These are phyloP conservation scores for Lentinula aciculospora DNA, from an alignment of 768 basidiomycete genomes.

Conservation along the genomic window DNA sequence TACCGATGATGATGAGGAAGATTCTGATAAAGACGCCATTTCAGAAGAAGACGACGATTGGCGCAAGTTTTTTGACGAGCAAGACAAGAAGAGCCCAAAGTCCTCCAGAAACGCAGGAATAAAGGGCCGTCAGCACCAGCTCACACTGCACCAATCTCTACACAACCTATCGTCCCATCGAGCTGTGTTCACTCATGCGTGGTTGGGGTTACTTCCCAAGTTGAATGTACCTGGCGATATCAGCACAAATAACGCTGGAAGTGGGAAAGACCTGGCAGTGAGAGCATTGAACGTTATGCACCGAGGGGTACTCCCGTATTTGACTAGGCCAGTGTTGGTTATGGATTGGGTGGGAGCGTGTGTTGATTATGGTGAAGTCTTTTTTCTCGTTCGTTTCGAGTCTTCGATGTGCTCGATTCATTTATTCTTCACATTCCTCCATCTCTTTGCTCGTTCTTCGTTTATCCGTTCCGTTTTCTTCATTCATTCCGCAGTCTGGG, in stretches of 20 bases:
- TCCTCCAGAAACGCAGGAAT: slow-evolving; percentile 24
- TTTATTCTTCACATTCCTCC: no score
- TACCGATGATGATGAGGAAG: slow-evolving; percentile 29
- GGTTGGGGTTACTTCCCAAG: slow-evolving; percentile 66
- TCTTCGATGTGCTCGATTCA: no score
- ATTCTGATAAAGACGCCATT: no score
- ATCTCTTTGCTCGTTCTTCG: no score
- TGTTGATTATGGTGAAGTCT: slow-evolving; percentile 62
- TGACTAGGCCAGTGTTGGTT: slow-evolving; percentile 71
- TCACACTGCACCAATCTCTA: slow-evolving; percentile 73
- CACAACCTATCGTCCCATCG: slow-evolving; percentile 74
- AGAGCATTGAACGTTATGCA: slow-evolving; percentile 77
- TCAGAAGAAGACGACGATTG: slow-evolving; percentile 71
- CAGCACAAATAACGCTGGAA: slow-evolving; percentile 23
- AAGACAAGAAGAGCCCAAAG: slow-evolving; percentile 24
- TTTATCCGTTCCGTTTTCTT: no score
- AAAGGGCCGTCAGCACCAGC: slow-evolving; percentile 47
- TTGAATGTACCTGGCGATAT: slow-evolving; percentile 22
- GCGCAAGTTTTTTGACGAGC: slow-evolving; percentile 81
- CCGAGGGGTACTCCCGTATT: slow-evolving; percentile 73
- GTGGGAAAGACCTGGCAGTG: slow-evolving; percentile 37
- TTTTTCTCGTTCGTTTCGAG: no score
- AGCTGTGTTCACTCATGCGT: slow-evolving; percentile 76
- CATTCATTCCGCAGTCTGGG: no score
- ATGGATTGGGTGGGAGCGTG: slow-evolving; percentile 91